Evolutionary conservation across 2,329 filamentous ascomycete genomes (phyloP).

Genomic region (Emmonsiellopsis sp.): DNA sequence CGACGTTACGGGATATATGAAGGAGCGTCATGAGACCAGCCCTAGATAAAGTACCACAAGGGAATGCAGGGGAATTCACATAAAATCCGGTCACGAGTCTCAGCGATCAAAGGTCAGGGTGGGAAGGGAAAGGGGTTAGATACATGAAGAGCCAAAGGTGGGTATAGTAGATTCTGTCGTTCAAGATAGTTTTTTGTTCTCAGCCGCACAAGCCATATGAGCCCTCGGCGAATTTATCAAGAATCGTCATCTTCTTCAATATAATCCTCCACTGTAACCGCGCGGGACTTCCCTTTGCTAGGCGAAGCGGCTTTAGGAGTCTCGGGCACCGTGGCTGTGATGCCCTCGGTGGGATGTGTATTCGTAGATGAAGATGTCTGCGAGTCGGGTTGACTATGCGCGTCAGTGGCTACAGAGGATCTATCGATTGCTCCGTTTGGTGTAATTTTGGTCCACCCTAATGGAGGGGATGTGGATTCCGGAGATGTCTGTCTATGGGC

Average conservation of each 20-base stretch:
- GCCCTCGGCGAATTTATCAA: not conserved
- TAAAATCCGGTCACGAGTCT: too few species aligned
- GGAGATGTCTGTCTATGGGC: not conserved
- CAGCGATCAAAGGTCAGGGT: too few species aligned
- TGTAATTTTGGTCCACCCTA: conserved; percentile 3
- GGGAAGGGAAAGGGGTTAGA: not conserved
- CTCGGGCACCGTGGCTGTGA: not conserved
- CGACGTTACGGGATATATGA: too few species aligned
- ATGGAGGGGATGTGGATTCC: not conserved
- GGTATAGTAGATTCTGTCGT: not conserved
- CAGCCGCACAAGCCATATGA: not conserved
- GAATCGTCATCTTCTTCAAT: conserved; percentile 6
- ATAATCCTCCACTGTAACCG: conserved; percentile 12
- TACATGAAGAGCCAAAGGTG: not conserved
- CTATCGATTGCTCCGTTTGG: not conserved
- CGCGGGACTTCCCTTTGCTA: conserved; percentile 11
- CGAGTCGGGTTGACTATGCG: not conserved
- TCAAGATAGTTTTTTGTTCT: not conserved
- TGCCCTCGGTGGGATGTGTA: not conserved
- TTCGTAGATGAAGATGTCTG: not conserved
- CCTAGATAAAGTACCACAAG: too few species aligned
- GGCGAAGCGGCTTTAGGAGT: not conserved
- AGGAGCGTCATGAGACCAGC: too few species aligned
- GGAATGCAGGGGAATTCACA: too few species aligned
- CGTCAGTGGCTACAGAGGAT: not conserved